Conservation (phyloP, 495 filamentous ascomycete genomes). For the Daldinia bambusicola region DNA sequence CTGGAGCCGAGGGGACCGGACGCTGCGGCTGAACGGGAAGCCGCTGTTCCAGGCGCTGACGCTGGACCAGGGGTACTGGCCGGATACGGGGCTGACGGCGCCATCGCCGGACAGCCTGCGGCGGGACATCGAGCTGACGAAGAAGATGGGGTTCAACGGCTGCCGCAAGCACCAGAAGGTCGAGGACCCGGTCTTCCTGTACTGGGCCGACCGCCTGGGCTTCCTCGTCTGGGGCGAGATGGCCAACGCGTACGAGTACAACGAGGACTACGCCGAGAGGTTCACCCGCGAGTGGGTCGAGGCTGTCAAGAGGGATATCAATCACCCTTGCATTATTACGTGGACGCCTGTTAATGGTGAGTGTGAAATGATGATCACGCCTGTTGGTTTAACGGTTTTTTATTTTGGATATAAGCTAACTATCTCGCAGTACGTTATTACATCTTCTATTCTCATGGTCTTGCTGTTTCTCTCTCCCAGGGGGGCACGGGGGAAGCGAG, state of each 20-base stretch:
- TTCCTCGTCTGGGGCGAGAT: slow-evolving; percentile 53
- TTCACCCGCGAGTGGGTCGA: slow-evolving; percentile 67
- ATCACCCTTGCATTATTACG: slow-evolving; percentile 68
- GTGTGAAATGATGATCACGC: not conserved
- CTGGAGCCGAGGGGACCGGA: slow-evolving; percentile 59
- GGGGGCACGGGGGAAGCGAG: not conserved
- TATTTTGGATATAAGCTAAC: slow-evolving; percentile 16
- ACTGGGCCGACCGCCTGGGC: slow-evolving; percentile 51
- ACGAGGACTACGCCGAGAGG: slow-evolving; percentile 60
- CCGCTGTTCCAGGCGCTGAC: slow-evolving; percentile 67
- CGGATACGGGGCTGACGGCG: slow-evolving; percentile 66
- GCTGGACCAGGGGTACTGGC: slow-evolving; percentile 72
- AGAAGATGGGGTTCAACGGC: slow-evolving; percentile 68
- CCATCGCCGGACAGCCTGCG: slow-evolving; percentile 64
- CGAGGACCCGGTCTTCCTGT: slow-evolving; percentile 51
- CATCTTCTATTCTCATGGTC: not conserved
- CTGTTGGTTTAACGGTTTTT: not conserved
- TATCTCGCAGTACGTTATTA: slow-evolving; percentile 26
- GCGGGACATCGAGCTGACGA: slow-evolving; percentile 64
- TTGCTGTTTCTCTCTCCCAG: not conserved
- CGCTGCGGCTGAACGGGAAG: slow-evolving; percentile 67
- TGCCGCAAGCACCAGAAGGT: slow-evolving; percentile 66
- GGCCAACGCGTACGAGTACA: slow-evolving; percentile 60
- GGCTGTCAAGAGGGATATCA: slow-evolving; percentile 66
- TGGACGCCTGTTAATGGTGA: slow-evolving; percentile 69